phyloP scores from a whole-genome alignment of 768 basidiomycete species.

The Lepiota venenata region DNA sequence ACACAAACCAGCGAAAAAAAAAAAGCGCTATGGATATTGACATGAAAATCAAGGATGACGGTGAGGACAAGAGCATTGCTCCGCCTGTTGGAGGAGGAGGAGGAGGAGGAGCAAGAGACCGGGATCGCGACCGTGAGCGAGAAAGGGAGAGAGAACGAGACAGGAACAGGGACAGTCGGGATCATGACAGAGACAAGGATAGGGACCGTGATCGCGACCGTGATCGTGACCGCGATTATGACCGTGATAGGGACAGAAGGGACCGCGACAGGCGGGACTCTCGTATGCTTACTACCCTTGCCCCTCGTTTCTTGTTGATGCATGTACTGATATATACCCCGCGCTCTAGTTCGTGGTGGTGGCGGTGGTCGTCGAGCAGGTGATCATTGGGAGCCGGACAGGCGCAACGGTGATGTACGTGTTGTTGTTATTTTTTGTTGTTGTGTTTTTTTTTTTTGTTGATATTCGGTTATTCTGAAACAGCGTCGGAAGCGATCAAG shows the following conservation, averaged over 20 bases:
- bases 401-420: slow-evolving; percentile 70
- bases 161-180: slow-evolving; percentile 38
- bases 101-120: slow-evolving; percentile 36
- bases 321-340: not conserved
- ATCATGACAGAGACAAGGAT: slow-evolving; percentile 37
- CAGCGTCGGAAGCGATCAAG: slow-evolving; percentile 72
- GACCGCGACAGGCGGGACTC: slow-evolving; percentile 49
- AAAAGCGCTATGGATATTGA: slow-evolving; percentile 64
- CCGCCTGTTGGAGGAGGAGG: slow-evolving; percentile 39
- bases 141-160: slow-evolving; percentile 30
- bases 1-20: not conserved
- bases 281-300: slow-evolving; percentile 47
- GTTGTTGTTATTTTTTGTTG: slow-evolving; percentile 17
- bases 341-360: slow-evolving; percentile 17
- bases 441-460: not conserved
- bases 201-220: slow-evolving; percentile 38
- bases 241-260: slow-evolving; percentile 37
- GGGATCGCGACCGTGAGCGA: slow-evolving; percentile 38
- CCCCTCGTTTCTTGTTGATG: slow-evolving; percentile 4
- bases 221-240: slow-evolving; percentile 31
- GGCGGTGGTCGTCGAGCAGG: slow-evolving; percentile 44
- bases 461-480: slow-evolving; percentile 22
- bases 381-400: slow-evolving; percentile 86
- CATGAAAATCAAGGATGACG: slow-evolving; percentile 76
- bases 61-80: slow-evolving; percentile 55